phyloP scores from a whole-genome alignment of 495 filamentous ascomycete genomes.

The Xeromyces bisporus region DNA sequence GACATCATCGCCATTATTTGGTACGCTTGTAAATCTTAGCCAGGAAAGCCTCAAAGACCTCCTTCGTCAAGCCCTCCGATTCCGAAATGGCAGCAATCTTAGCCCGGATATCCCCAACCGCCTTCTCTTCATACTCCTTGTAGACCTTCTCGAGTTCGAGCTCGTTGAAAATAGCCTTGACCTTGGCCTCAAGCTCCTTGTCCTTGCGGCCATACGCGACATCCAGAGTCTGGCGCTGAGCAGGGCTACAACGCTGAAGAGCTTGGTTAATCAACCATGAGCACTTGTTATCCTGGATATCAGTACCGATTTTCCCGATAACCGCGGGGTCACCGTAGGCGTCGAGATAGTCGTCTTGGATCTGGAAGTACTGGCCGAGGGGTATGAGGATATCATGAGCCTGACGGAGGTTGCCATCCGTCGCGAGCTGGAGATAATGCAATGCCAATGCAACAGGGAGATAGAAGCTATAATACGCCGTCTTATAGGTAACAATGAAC shows the following conservation, averaged over 20 bases:
- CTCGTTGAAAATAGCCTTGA: conserved; percentile 79
- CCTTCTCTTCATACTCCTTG: conserved; percentile 72
- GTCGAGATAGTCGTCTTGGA: conserved; percentile 97
- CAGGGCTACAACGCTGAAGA: conserved; percentile 52
- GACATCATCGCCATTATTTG: conserved; percentile 45
- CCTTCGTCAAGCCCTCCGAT: conserved; percentile 69
- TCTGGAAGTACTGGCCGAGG: conserved; percentile 98
- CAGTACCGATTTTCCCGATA: conserved; percentile 98
- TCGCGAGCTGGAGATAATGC: conserved; percentile 63
- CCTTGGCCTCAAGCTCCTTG: conserved; percentile 52
- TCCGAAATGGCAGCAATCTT: conserved; percentile 73
- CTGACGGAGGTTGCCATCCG: conserved; percentile 66
- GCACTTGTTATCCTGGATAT: conserved; percentile 99
- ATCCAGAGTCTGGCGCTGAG: conserved; percentile 66
- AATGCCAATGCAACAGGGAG: conserved; percentile 88
- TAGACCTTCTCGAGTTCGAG: conserved; percentile 68
- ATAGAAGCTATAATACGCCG: conserved; percentile 97
- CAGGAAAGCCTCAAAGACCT: conserved; percentile 78
- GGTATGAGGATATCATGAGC: conserved; percentile 87
- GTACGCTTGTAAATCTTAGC: conserved; percentile 93
- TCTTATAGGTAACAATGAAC: conserved; percentile 99
- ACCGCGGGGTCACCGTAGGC: conserved; percentile 83
- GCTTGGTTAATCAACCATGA: conserved; percentile 95
- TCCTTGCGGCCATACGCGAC: conserved; percentile 86
- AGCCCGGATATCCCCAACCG: conserved; percentile 51